Evolutionary conservation across 106 monocot species (phyloP), one percentile per base, ranked within the genome.

Genomic region (Acorus calamus): DNA sequence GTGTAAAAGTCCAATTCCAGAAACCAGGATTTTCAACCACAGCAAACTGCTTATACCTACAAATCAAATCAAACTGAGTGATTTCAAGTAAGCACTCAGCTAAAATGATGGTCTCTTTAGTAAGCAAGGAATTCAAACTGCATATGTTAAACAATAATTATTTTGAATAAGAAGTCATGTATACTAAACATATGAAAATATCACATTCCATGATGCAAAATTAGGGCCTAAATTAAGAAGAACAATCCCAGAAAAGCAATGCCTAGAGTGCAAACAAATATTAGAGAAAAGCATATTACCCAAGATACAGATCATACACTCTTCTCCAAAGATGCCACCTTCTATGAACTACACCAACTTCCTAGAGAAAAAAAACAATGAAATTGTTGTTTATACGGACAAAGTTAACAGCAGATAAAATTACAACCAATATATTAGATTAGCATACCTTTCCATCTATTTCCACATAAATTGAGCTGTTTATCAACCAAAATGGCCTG

Each of bases 21-120:
- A 98, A 82, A 5, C 96, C 96, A 61, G 96, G 96, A 60, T 98
- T 98, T 70, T 98, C 96, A 69, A 98, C 96, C 64, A 98, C 78
- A 45, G 96, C 91, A 83, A 98, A 98, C 71, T 98, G 96, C 43
- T 72, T 88, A 67, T 98, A 91, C 61, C 96, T 98, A 54, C 6
- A 66, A 28, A 28, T 28, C 28, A 28, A 71, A 42, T 11, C 61
- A 74, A 41, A 71, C 6, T 61, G 14, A 59, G 28, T 1, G 1
- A 28, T 28, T 28, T 28, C 28, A 28, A 28, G 28, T 28, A 28
- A 28, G 28, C 28, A 28, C 28, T 28, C 28, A 28, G 28, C 0
- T 28, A 28, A 28, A 28, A 28, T 28, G 28, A 28, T 28, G 28
- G 28, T 0, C 28, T 28, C 28, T 28, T 28, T 28, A 28, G 28